phyloP scores from a whole-genome alignment of 306 rosid genomes.

The Erythrophleum fordii region DNA sequence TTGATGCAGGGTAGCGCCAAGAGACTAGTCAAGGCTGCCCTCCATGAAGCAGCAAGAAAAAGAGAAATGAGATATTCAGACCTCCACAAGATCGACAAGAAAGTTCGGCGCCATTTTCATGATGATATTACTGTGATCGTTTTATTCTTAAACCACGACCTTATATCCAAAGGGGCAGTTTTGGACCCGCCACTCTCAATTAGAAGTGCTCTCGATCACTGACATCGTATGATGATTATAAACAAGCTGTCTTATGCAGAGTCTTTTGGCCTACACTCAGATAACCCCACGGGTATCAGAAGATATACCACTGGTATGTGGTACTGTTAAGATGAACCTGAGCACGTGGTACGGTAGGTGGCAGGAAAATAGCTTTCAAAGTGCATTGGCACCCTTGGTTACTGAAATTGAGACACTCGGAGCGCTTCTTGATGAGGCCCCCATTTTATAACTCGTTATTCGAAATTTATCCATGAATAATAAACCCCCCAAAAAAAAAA shows the following conservation, averaged over 20 bases:
- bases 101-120: slow-evolving; percentile 86
- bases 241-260: slow-evolving; percentile 32
- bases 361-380: slow-evolving; percentile 8
- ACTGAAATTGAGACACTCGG: slow-evolving; percentile 2
- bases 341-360: background rate
- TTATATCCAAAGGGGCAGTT: slow-evolving; percentile 62
- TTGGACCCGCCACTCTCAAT: slow-evolving; percentile 62
- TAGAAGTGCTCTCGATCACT: slow-evolving; percentile 65
- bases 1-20: slow-evolving; percentile 79
- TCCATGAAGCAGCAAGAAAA: slow-evolving; percentile 83
- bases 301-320: no score
- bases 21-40: slow-evolving; percentile 77
- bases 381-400: slow-evolving; percentile 18
- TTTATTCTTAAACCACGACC: slow-evolving; percentile 86
- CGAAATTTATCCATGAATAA: slow-evolving; percentile 22
- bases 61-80: slow-evolving; percentile 81
- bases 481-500: background rate
- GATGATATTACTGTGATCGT: slow-evolving; percentile 87
- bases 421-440: slow-evolving; percentile 38
- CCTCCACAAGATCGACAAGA: slow-evolving; percentile 78
- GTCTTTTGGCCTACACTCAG: slow-evolving; percentile 6
- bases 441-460: slow-evolving; percentile 35
- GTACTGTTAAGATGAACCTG: no score
- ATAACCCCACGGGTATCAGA: background rate
- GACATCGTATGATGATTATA: slow-evolving; percentile 30